These are phyloP conservation scores for Fraxinus nigra DNA, from an alignment of 305 asterid species.

Conservation along the genomic window DNA sequence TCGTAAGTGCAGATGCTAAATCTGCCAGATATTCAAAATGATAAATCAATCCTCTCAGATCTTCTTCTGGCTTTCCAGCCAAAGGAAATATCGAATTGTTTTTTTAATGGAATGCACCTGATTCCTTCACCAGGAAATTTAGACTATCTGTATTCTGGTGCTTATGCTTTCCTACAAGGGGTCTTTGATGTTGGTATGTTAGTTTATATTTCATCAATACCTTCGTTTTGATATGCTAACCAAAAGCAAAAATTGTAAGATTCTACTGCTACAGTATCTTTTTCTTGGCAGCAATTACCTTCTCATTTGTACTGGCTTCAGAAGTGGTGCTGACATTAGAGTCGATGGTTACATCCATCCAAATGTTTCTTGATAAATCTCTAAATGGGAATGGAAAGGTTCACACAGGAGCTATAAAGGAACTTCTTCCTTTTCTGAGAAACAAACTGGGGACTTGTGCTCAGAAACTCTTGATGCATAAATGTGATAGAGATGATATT, in stretches of 20 bases:
- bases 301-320: conserved; percentile 75
- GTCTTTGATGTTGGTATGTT: conserved; percentile 64
- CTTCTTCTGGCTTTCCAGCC: conserved; percentile 80
- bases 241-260: conserved; percentile 4
- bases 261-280: conserved; percentile 18
- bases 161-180: conserved; percentile 56
- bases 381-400: conserved; percentile 39
- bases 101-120: conserved; percentile 52
- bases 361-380: conserved; percentile 38
- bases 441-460: conserved; percentile 66
- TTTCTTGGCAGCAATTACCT: conserved; percentile 53
- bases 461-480: conserved; percentile 62
- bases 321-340: conserved; percentile 69
- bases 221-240: neutral
- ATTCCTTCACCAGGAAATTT: conserved; percentile 61
- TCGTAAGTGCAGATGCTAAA: conserved; percentile 54
- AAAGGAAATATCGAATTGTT: conserved; percentile 39
- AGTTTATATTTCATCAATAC: neutral
- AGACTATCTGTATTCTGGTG: conserved; percentile 67
- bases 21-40: conserved; percentile 56
- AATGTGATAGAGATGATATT: conserved; percentile 44
- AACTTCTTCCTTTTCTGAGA: conserved; percentile 51
- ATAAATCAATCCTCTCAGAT: conserved; percentile 43
- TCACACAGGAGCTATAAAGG: conserved; percentile 41
- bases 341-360: conserved; percentile 54